Percentiles rank a stretch among this genome's conserved stretches.
Conservation (phyloP, 176 grass and related monocot genomes). For the Oryza officinalis region DNA sequence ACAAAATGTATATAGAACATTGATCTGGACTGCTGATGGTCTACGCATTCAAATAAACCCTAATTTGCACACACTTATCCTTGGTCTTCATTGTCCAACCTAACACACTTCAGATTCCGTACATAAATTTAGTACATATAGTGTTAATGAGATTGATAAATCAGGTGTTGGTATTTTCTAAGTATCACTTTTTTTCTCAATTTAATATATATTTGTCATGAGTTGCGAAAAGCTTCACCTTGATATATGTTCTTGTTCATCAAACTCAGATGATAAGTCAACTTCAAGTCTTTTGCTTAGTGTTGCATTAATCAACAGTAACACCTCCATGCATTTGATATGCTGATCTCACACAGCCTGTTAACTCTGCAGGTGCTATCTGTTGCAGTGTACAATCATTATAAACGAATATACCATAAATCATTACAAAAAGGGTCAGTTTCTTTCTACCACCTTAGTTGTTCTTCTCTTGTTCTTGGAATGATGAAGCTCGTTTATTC, state of each 20-base stretch:
- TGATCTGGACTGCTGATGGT: background rate
- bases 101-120: background rate
- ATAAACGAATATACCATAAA: conserved; percentile 94
- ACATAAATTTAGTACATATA: conserved; percentile 6
- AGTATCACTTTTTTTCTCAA: background rate
- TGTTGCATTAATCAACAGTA: conserved; percentile 21
- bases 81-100: background rate
- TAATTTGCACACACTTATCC: background rate
- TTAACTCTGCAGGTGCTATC: conserved; percentile 80
- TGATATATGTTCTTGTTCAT: conserved; percentile 11
- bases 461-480: conserved; percentile 13
- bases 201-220: conserved; percentile 13
- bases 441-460: background rate
- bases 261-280: background rate
- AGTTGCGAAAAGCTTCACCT: background rate
- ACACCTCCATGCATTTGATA: background rate
- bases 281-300: conserved; percentile 5
- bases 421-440: conserved; percentile 85
- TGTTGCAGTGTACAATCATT: conserved; percentile 98
- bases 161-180: background rate
- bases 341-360: conserved; percentile 19
- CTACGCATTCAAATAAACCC: background rate
- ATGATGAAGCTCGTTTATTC: conserved; percentile 8
- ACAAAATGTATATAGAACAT: background rate
- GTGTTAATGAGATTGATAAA: conserved; percentile 1